Evolutionary conservation across 371 early-diverging fungal species (phyloP).

Genomic region (Catenaria anguillulae): DNA sequence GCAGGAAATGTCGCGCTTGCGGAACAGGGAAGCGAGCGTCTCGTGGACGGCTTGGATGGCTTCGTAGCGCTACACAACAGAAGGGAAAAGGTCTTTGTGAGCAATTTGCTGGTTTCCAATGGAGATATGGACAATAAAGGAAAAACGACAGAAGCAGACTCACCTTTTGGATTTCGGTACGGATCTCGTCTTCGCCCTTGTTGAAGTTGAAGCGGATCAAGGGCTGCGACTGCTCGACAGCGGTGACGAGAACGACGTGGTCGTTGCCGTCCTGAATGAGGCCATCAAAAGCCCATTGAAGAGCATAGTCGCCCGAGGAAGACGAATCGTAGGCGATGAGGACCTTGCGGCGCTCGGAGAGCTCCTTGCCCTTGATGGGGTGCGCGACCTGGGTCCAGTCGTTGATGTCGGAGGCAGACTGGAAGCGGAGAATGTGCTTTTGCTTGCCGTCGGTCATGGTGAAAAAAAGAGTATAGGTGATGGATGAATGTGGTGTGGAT

Average conservation of each 20-base stretch:
- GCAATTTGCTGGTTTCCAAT: too few species aligned
- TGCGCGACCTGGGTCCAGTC: too few species aligned
- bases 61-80: background rate
- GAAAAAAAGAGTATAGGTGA: too few species aligned
- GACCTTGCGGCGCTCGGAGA: constrained; percentile 3
- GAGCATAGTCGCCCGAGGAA: background rate
- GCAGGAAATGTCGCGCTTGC: background rate
- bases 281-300: constrained; percentile 1
- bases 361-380: background rate
- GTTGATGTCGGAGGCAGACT: background rate
- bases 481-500: too few species aligned
- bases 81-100: too few species aligned
- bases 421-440: background rate
- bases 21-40: background rate
- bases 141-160: too few species aligned
- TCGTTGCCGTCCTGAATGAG: background rate
- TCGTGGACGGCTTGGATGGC: background rate
- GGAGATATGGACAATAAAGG: too few species aligned
- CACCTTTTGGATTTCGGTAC: background rate
- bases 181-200: background rate
- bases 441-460: too few species aligned
- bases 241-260: background rate
- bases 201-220: background rate
- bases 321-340: constrained; percentile 3
- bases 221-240: background rate